These are phyloP conservation scores for Gastrodia elata DNA, from an alignment of 106 monocot genomes.

Conservation along the genomic window DNA sequence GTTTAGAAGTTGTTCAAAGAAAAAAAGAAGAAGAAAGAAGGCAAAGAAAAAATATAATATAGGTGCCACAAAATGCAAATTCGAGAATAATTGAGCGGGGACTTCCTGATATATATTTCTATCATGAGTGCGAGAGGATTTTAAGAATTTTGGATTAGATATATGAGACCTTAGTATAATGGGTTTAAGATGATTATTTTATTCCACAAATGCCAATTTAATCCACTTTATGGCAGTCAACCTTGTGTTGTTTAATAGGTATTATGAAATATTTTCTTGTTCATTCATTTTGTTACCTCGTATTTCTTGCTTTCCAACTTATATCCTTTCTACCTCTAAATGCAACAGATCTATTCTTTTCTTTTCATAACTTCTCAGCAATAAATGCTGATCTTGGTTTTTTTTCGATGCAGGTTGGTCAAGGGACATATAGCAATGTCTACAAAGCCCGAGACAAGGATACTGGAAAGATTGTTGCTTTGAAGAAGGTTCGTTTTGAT, in stretches of 20 bases:
- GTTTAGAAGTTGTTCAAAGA: background rate
- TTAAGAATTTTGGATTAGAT: background rate
- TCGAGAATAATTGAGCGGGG: background rate
- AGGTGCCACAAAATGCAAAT: background rate
- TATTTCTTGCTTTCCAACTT: too few species aligned
- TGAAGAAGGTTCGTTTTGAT: slow-evolving; percentile 33
- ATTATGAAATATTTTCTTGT: background rate
- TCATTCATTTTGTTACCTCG: too few species aligned
- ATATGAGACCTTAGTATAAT: background rate
- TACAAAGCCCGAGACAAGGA: slow-evolving; percentile 36
- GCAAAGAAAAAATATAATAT: background rate
- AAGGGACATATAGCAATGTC: slow-evolving; percentile 36
- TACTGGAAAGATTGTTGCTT: slow-evolving; percentile 35
- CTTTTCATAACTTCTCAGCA: background rate
- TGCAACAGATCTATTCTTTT: background rate
- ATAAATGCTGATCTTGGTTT: background rate
- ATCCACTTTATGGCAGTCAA: too few species aligned
- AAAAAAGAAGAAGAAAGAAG: background rate
- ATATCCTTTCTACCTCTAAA: background rate
- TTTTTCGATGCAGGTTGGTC: slow-evolving; percentile 27
- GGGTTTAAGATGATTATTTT: background rate
- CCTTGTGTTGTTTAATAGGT: background rate
- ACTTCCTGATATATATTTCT: background rate
- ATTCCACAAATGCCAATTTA: background rate
- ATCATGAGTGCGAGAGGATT: background rate